These are phyloP conservation scores for Pascua guehoae DNA, from an alignment of 1,284 basidiomycete species.

Conservation along the genomic window DNA sequence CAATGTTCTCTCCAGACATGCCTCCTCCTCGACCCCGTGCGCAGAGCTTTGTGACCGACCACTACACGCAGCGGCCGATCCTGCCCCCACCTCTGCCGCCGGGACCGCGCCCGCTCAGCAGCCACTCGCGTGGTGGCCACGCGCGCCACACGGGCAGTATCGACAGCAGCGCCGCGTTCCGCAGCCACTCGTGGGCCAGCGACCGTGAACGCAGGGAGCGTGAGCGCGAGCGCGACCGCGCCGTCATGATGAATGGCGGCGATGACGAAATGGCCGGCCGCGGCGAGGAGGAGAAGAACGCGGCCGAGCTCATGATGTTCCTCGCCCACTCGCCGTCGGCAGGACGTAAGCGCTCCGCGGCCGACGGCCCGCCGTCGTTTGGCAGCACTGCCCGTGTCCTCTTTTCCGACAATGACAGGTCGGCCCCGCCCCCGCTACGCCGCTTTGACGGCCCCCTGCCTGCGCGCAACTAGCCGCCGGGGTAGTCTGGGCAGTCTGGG, in stretches of 20 bases:
- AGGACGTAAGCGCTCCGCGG: constrained; percentile 14
- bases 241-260: background rate
- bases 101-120: constrained; percentile 1
- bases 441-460: too few species aligned
- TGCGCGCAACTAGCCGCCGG: too few species aligned
- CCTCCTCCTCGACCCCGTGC: constrained; percentile 14
- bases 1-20: constrained; percentile 9
- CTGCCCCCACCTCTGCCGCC: constrained; percentile 5
- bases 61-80: background rate
- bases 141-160: constrained; percentile 13
- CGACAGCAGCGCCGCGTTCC: constrained; percentile 15
- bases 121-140: constrained; percentile 9
- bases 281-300: constrained; percentile 42
- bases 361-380: constrained; percentile 11
- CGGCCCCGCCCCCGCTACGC: too few species aligned
- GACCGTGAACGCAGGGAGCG: constrained; percentile 10
- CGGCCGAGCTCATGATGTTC: constrained; percentile 50
- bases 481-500: too few species aligned
- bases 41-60: constrained; percentile 14
- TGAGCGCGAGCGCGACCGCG: constrained; percentile 3
- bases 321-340: constrained; percentile 45
- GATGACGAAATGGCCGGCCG: constrained; percentile 6
- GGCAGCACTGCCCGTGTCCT: constrained; percentile 36
- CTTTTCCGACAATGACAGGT: constrained; percentile 29
- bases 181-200: constrained; percentile 15